Evolutionary conservation across 176 grass and related monocot species (phyloP).

Genomic region (Thinopyrum elongatum): DNA sequence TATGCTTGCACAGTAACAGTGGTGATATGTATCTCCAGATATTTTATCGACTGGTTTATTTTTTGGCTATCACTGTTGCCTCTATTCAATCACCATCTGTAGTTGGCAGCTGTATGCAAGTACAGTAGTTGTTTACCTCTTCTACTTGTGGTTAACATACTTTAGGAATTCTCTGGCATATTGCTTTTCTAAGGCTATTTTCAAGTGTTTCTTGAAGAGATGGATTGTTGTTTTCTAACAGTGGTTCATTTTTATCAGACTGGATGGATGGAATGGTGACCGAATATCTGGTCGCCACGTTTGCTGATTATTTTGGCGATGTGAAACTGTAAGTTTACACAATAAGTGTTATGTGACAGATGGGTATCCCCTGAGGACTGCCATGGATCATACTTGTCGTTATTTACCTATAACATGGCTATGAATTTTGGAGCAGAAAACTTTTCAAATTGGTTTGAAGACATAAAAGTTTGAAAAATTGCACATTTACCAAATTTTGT

Average conservation of each 20-base stretch:
- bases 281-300: slow-evolving; percentile 88
- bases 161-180: slow-evolving; percentile 2
- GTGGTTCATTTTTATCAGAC: slow-evolving; percentile 46
- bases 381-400: slow-evolving; percentile 19
- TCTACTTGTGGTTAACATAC: slow-evolving; percentile 15
- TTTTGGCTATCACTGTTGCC: background rate
- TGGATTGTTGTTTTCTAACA: slow-evolving; percentile 30
- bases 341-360: background rate
- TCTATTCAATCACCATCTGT: slow-evolving; percentile 8
- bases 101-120: slow-evolving; percentile 20
- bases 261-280: slow-evolving; percentile 85
- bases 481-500: background rate
- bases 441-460: background rate
- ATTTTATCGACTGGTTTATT: background rate
- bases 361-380: slow-evolving; percentile 10
- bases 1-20: slow-evolving; percentile 9
- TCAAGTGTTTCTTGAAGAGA: slow-evolving; percentile 2
- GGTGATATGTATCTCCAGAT: background rate
- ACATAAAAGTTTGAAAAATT: background rate
- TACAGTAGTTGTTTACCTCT: background rate
- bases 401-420: background rate
- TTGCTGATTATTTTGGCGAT: slow-evolving; percentile 94
- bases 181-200: slow-evolving; percentile 9
- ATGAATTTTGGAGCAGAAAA: background rate
- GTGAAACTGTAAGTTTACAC: slow-evolving; percentile 86